Percentiles rank a stretch among this genome's conserved stretches.
These are phyloP conservation scores for Tulasnella sp. DNA, from an alignment of 768 basidiomycete species.

Conservation along the genomic window DNA sequence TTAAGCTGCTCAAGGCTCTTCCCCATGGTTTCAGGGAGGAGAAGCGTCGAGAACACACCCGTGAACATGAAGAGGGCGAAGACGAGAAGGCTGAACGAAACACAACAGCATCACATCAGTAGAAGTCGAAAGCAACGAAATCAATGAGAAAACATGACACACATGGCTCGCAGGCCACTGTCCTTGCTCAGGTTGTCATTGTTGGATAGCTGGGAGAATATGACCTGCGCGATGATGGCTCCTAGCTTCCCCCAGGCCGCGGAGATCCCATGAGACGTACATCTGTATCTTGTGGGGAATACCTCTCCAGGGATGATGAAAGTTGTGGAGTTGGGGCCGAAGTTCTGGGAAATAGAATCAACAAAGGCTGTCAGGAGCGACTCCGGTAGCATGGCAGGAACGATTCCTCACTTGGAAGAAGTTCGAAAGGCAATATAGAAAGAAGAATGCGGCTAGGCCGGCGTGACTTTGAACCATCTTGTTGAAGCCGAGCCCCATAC, in stretches of 20 bases:
- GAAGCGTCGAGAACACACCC: slow-evolving; percentile 26
- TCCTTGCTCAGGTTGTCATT: slow-evolving; percentile 50
- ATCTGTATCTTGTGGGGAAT: slow-evolving; percentile 30
- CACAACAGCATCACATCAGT: slow-evolving; percentile 4
- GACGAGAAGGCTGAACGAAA: slow-evolving; percentile 25
- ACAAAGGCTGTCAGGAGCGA: too few relatives aligned
- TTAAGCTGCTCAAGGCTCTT: slow-evolving; percentile 24
- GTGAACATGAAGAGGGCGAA: slow-evolving; percentile 29
- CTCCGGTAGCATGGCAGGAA: too few relatives aligned
- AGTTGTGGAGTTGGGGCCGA: slow-evolving; percentile 27
- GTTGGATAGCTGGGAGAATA: slow-evolving; percentile 23
- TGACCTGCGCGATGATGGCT: slow-evolving; percentile 31
- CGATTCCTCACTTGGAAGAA: slow-evolving; percentile 21
- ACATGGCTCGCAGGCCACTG: slow-evolving; percentile 57
- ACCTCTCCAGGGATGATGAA: slow-evolving; percentile 29
- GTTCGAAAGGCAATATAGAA: slow-evolving; percentile 30
- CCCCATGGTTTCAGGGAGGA: slow-evolving; percentile 28
- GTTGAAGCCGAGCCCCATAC: slow-evolving; percentile 28
- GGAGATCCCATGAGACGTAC: slow-evolving; percentile 29
- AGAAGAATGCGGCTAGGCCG: slow-evolving; percentile 26
- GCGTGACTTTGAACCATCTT: slow-evolving; percentile 22
- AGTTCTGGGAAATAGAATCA: neutral
- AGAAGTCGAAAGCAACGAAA: slow-evolving; percentile 46
- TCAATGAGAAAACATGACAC: too few relatives aligned
- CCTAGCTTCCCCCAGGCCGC: slow-evolving; percentile 31